Base-by-base conservation (phyloP, 495 filamentous ascomycete species). In the Schizothecium vesticola region DNA sequence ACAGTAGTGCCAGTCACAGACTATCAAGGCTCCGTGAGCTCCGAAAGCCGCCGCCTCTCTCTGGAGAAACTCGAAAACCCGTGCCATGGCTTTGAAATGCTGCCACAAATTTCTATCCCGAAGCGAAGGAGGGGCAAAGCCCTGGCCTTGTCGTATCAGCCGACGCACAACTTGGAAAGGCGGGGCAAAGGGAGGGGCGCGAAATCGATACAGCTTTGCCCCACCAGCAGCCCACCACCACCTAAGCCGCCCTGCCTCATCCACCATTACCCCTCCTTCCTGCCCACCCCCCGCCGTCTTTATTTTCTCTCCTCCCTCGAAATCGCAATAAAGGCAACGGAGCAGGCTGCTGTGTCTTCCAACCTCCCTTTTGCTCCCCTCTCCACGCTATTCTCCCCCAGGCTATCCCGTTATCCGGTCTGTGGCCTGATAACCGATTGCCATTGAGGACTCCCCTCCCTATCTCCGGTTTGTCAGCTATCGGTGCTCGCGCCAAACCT, bases 91-190 rank as follows among this genome's bases (percentile, higher is more conserved):
- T 51, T 51, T 51, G 43, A 21, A 59, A 65, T 28, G 43, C 16
- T 31, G 2, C 29, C 57, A 22, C 23, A n/a, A 19, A 23, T 24
- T 19, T 61, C 57, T 19, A 51, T 51, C 19, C 19, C 43, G 56
- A 60, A 26, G n/a, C 29, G 57, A 64, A 69, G 68, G 75, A 76
- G 75, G 74, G 75, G 74, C 75, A 76, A 74, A 75, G 70, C 75
- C 75, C 75, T 77, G 75, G 75, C 75, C 75, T 72, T 77, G 71
- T 72, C 67, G 63, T 67, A 75, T 73, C 75, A 74, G 72, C 66
- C 72, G 70, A 36, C 71, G 72, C 73, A 74, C 71, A 75, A 72
- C 68, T 66, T 58, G 68, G 29, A 55, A 12, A 62, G 13, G 33
- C 43, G 66, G 56, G 67, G 66, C 70, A 72, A 74, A 74, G 73